Base-by-base conservation (phyloP, 768 basidiomycete species). In the Amanita muscaria region DNA sequence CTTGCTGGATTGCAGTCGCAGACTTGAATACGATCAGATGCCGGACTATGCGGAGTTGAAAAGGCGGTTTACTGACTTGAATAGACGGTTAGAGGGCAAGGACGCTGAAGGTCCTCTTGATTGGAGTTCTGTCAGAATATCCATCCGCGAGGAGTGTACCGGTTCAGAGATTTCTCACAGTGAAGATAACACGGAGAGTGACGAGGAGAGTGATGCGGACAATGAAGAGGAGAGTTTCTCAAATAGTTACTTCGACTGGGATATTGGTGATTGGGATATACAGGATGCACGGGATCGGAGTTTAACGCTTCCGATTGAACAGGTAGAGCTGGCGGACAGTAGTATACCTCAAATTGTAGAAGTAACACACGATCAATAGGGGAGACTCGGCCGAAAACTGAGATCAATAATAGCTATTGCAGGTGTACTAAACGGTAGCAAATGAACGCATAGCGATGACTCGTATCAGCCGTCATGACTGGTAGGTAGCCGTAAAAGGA, bases 191-290 rank as follows among this genome's bases (percentile, higher is more conserved):
- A 42, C 38, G 41, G 41, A 34, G 33, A 42, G 39, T 35, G 31
- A 48, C 3, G 39, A 40, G 19, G 44, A 39, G 10, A 32, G 7
- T 40, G 38, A 25, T 22, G 37, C 14, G 10, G 23, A 39, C 23
- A 15, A 23, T 7, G 38, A 41, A 48, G 47, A 42, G 41, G 46
- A 48, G 47, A 35, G 25, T 22, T 48, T 42, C 27, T 22, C 32
- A 48, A 48, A 48, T 35, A 48, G 47, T 42, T 48, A 48, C 40
- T 48, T 48, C 47, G 21, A 48, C 47, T 48, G 47, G 47, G 47
- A 48, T 42, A 48, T 48, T 48, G 47, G 31, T 48, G 47, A 48
- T 27, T 48, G 47, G 47, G 46, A 47, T 42, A 34, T 47, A 30
- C 46, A 47, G 46, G 46, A 40, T 35, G 46, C 46, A 47, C 38